Conservation (phyloP, 2,329 filamentous ascomycete genomes). For the Rutstroemia sp. region DNA sequence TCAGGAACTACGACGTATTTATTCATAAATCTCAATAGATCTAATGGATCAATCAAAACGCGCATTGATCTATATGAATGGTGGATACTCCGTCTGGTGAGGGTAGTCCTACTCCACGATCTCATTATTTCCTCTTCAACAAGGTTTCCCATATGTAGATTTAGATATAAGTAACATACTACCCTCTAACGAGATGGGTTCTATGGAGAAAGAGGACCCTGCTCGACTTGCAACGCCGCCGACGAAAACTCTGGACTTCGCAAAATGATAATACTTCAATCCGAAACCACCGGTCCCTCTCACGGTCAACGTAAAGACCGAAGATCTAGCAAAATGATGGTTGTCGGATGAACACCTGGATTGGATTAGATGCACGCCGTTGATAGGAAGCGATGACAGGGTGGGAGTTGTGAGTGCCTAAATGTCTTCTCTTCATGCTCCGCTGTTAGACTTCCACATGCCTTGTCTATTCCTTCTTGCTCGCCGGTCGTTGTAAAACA, state of each 20-base stretch:
- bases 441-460: no score
- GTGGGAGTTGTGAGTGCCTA: neutral
- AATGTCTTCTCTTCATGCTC: no score
- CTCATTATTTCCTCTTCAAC: neutral
- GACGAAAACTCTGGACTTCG: neutral
- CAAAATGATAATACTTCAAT: neutral
- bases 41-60: neutral
- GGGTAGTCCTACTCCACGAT: neutral
- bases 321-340: slow-evolving; percentile 14
- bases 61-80: neutral
- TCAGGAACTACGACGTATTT: neutral
- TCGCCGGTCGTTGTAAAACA: no score
- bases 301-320: slow-evolving; percentile 8
- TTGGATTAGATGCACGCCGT: neutral
- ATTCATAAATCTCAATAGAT: neutral
- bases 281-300: neutral
- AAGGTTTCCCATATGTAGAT: neutral
- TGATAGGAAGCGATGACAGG: neutral
- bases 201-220: neutral
- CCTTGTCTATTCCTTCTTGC: no score
- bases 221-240: neutral
- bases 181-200: neutral
- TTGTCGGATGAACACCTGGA: slow-evolving; percentile 14
- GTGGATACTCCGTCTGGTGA: neutral
- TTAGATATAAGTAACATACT: neutral